These are phyloP conservation scores for Breviolum minutum DNA, from an alignment of 73 alveolate species.

Conservation along the genomic window DNA sequence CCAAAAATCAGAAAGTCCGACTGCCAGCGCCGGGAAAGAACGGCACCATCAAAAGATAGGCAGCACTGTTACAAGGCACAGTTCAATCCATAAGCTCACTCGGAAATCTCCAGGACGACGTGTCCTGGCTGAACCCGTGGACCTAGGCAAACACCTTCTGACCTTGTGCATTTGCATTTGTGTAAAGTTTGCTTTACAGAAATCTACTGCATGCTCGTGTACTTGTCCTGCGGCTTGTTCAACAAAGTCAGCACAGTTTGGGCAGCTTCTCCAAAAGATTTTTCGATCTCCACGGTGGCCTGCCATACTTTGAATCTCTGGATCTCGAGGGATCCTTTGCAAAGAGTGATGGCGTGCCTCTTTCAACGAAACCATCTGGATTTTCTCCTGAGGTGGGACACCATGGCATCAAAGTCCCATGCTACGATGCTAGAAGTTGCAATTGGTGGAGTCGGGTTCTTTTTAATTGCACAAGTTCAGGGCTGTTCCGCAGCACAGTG, in stretches of 20 bases:
- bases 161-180: no score
- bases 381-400: constrained; percentile 15
- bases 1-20: background rate
- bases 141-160: no score
- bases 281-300: background rate
- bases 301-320: background rate
- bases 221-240: constrained; percentile 11
- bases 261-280: background rate
- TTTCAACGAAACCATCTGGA: background rate
- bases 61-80: background rate
- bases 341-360: constrained; percentile 8
- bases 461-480: constrained; percentile 13
- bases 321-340: no score
- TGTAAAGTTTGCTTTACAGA: no score
- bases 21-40: background rate
- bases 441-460: background rate
- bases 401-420: no score
- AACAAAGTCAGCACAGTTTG: background rate
- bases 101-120: constrained; percentile 56
- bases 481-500: constrained; percentile 43
- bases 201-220: no score
- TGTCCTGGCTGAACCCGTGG: constrained; percentile 16
- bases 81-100: constrained; percentile 51
- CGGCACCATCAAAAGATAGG: background rate
- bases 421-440: no score